A percentile compares a stretch with the other conserved stretches of the same genome.
Conservation (phyloP, 1,284 basidiomycete species). For the Trichosporon sp. region DNA sequence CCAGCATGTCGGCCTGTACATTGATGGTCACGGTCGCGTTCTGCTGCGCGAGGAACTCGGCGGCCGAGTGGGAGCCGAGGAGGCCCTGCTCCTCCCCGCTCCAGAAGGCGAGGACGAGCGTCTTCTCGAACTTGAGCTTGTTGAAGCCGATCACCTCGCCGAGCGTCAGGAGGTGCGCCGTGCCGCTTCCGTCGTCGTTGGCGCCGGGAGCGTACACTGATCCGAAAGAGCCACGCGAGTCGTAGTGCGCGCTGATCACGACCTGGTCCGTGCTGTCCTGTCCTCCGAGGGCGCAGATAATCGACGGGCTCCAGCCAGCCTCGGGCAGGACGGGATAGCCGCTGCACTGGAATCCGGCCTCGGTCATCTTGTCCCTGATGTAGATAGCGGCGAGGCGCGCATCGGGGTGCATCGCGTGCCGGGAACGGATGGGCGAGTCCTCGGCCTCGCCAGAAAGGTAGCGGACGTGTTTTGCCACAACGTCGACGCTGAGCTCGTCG, state of each 20-base stretch:
- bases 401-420: constrained; percentile 76
- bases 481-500: constrained; percentile 40
- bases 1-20: constrained; percentile 87
- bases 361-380: constrained; percentile 1
- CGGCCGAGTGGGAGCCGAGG: constrained; percentile 57
- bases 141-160: constrained; percentile 68
- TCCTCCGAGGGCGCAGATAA: constrained; percentile 65
- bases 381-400: constrained; percentile 65
- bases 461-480: constrained; percentile 70
- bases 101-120: constrained; percentile 56
- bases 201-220: constrained; percentile 69
- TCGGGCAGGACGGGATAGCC: constrained; percentile 16
- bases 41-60: constrained; percentile 44
- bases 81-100: constrained; percentile 60
- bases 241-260: constrained; percentile 79
- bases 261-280: constrained; percentile 58
- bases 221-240: constrained; percentile 82
- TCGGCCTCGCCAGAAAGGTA: constrained; percentile 80
- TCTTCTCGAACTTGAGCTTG: constrained; percentile 60
- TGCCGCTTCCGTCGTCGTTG: constrained; percentile 70
- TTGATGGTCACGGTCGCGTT: constrained; percentile 73
- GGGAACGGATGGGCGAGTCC: constrained; percentile 62
- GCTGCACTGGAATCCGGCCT: not conserved
- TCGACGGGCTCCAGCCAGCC: constrained; percentile 75
- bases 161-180: constrained; percentile 71